These are phyloP conservation scores for Colletotrichum magnum DNA, from an alignment of 2,329 filamentous ascomycete species.

Conservation along the genomic window DNA sequence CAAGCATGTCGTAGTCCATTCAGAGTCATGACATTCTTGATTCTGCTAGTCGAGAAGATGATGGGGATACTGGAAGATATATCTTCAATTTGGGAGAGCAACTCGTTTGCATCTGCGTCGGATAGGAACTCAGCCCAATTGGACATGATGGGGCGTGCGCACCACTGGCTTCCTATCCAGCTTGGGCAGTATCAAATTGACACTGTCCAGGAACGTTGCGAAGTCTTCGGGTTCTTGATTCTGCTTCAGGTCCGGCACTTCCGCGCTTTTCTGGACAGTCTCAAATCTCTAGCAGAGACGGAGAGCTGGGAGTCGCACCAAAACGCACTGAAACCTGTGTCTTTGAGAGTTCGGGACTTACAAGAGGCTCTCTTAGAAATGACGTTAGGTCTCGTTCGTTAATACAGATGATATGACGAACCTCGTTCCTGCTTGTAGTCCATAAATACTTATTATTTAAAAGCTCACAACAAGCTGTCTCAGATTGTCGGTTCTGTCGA, in stretches of 20 bases:
- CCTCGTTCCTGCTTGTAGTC: too few species aligned
- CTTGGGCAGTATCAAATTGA: constrained; percentile 15
- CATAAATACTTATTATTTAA: too few species aligned
- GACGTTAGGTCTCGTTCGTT: background rate
- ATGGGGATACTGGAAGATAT: constrained; percentile 17
- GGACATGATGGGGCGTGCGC: constrained; percentile 1
- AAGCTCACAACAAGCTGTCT: too few species aligned
- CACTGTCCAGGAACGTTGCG: constrained; percentile 7
- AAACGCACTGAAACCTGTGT: background rate
- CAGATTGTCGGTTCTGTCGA: too few species aligned
- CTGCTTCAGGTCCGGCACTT: constrained; percentile 6
- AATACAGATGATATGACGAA: background rate
- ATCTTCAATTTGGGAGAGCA: constrained; percentile 6
- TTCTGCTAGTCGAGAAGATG: constrained; percentile 16
- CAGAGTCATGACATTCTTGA: constrained; percentile 19
- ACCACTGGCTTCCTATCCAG: constrained; percentile 10
- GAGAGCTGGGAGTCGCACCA: constrained; percentile 5
- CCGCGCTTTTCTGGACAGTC: background rate
- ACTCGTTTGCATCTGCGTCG: background rate
- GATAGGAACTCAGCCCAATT: background rate
- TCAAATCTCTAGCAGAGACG: background rate
- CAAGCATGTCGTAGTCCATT: constrained; percentile 7
- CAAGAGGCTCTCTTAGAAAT: constrained; percentile 1
- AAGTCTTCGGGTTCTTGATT: constrained; percentile 12
- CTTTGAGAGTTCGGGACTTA: constrained; percentile 2